Percentiles rank a stretch among this genome's conserved stretches.
phyloP scores from a whole-genome alignment of 176 grass and related monocot species.

The Canna indica region DNA sequence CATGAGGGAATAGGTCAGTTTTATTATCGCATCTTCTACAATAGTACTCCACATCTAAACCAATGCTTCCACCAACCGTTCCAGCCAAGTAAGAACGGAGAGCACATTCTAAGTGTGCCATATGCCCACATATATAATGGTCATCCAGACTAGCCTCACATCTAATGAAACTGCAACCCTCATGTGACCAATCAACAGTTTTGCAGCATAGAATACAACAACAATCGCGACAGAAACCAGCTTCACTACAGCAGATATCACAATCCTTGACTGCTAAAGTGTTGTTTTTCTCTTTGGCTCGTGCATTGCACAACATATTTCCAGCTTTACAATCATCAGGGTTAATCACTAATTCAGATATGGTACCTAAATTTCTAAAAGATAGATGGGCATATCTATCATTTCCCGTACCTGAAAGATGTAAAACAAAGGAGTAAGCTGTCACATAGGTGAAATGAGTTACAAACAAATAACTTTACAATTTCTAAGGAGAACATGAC shows the following conservation, averaged over 20 bases:
- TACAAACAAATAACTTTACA: slow-evolving; percentile 18
- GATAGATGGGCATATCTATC: slow-evolving; percentile 9
- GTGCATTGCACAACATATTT: slow-evolving; percentile 55
- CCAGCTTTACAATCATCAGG: slow-evolving; percentile 51
- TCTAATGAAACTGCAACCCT: slow-evolving; percentile 52
- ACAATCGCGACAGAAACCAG: slow-evolving; percentile 77
- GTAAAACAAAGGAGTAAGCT: slow-evolving; percentile 18
- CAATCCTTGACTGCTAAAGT: slow-evolving; percentile 41
- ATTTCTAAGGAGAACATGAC: slow-evolving; percentile 3
- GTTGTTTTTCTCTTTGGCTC: slow-evolving; percentile 37
- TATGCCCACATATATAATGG: slow-evolving; percentile 66
- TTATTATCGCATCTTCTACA: slow-evolving; percentile 88
- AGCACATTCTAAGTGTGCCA: slow-evolving; percentile 79
- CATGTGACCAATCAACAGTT: slow-evolving; percentile 48
- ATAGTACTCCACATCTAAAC: slow-evolving; percentile 74
- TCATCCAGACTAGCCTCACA: slow-evolving; percentile 58
- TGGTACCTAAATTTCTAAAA: not conserved
- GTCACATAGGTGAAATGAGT: slow-evolving; percentile 19
- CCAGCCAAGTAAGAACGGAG: slow-evolving; percentile 77
- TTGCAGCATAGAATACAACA: slow-evolving; percentile 79
- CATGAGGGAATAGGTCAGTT: slow-evolving; percentile 61
- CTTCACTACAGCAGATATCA: slow-evolving; percentile 57
- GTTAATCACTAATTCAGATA: slow-evolving; percentile 23
- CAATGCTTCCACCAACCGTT: slow-evolving; percentile 73
- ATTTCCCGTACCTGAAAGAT: slow-evolving; percentile 29